Base-by-base conservation (phyloP, 2,329 filamentous ascomycete genomes). In the Ophiosphaerella narmari region DNA sequence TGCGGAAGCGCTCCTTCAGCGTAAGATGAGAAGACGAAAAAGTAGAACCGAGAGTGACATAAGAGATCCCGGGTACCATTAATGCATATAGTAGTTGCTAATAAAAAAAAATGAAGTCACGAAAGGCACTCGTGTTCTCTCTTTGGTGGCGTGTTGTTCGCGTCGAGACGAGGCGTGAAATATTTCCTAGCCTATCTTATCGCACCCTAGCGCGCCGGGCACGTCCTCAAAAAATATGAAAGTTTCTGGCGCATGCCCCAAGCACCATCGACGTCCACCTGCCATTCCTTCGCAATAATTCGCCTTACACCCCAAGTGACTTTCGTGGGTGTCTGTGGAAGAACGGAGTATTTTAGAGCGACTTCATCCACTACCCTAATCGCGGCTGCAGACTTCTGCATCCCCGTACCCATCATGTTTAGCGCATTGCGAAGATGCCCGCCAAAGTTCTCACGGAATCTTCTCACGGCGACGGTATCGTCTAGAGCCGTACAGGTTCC, bases 1-100 rank as follows among this genome's bases (percentile, higher is more conserved):
- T 32, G 78, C 77, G 1, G 79, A 84, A 52, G 82, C 82, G 0
- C 74, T 84, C 68, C 66, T 16, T 72, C 26, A 29, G 26, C 26
- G 18, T 21, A 21, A 79, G 36, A 52, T 82, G 40, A 77, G 78
- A 35, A 36, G 18, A 12, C 32, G 7, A 24, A 11, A 24, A 21
- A 12, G 34, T 3, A 36, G 9, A 36, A 18, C 13, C 8, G 34
- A 12, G 34, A 11, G 26, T 29, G 6, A 2, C 1, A 36, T 36
- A 4, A 18, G n/a, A 9, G n/a, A 36, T 2, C 26, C 24, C n/a
- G 39, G 1, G 16, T 31, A 16, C 14, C 26, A 31, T n/a, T 24
- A 11, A 6, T 39, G 36, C 36, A 29, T 29, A 11, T 29, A 29
- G 11, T 8, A 7, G 6, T 29, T 29, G 26, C 11, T 29, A 29